Conservation (phyloP, 1,284 basidiomycete genomes). For the Caloboletus inedulis region DNA sequence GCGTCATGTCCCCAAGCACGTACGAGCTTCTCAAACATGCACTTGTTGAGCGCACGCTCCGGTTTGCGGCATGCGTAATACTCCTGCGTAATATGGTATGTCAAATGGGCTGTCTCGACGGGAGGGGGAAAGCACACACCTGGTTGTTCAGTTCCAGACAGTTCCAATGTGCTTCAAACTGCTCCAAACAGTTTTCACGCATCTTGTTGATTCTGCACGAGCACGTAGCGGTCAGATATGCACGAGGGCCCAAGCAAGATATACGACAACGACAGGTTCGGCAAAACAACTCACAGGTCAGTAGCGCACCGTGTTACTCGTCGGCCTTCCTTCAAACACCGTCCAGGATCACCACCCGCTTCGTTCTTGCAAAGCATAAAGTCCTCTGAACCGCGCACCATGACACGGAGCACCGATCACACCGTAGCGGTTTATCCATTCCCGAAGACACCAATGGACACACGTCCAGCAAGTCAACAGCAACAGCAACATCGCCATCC, state of each 20-base stretch:
- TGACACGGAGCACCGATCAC: neutral
- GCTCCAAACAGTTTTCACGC: constrained; percentile 84
- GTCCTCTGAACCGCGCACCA: constrained; percentile 66
- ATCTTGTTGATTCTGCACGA: constrained; percentile 83
- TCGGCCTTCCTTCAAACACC: constrained; percentile 95
- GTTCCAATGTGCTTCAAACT: constrained; percentile 93
- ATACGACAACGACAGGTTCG: neutral
- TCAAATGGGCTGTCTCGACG: neutral
- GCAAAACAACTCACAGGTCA: constrained; percentile 71
- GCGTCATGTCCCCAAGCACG: constrained; percentile 28
- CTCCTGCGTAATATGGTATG: constrained; percentile 45
- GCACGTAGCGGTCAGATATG: neutral
- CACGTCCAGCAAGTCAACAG: neutral
- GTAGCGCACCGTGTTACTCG: constrained; percentile 95
- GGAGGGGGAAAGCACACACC: constrained; percentile 40
- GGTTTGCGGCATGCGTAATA: constrained; percentile 89
- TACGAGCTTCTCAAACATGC: constrained; percentile 96
- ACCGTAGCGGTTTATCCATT: neutral
- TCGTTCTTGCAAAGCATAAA: constrained; percentile 99
- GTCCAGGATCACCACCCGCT: constrained; percentile 77
- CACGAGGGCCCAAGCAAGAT: neutral
- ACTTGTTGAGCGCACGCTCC: constrained; percentile 88
- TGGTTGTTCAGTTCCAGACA: constrained; percentile 97
- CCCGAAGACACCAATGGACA: neutral
- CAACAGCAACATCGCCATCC: neutral